Percentiles rank a stretch among this genome's conserved stretches.
phyloP scores from a whole-genome alignment of 805 yeast genomes.

The Metschnikowia kunwiensis region DNA sequence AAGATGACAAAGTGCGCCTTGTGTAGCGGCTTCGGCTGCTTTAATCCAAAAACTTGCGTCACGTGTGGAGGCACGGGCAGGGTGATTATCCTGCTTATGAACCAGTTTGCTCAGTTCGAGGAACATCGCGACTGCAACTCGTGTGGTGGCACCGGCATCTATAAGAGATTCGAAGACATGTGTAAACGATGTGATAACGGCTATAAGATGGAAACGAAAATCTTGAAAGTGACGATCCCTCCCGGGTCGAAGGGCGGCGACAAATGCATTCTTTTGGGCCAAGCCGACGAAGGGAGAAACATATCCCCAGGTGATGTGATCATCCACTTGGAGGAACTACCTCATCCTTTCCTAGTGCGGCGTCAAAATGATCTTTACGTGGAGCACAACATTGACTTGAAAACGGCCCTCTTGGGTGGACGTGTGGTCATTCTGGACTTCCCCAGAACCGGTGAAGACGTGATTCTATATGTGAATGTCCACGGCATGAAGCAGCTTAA shows the following conservation, averaged over 20 bases:
- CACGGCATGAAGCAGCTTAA: conserved; percentile 26
- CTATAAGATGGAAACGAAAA: conserved; percentile 45
- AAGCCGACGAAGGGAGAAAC: conserved; percentile 62
- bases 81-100: conserved; percentile 44
- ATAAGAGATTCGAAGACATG: conserved; percentile 20
- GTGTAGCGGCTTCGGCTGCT: conserved; percentile 56
- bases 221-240: conserved; percentile 50
- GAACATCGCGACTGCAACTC: conserved; percentile 30
- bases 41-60: conserved; percentile 34
- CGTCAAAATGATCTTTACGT: conserved; percentile 43
- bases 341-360: conserved; percentile 40
- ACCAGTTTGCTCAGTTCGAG: conserved; percentile 39
- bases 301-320: conserved; percentile 67
- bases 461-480: conserved; percentile 32
- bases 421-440: conserved; percentile 33
- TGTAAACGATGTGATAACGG: conserved; percentile 35
- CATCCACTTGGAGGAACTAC: conserved; percentile 46
- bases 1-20: conserved; percentile 46
- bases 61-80: conserved; percentile 45
- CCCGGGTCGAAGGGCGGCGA: conserved; percentile 58
- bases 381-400: conserved; percentile 46
- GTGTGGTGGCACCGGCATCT: conserved; percentile 38
- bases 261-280: conserved; percentile 50
- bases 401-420: conserved; percentile 61
- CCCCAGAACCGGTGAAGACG: conserved; percentile 29